Conservation (phyloP, 495 filamentous ascomycete species). For the Hypoxylon perforatum region DNA sequence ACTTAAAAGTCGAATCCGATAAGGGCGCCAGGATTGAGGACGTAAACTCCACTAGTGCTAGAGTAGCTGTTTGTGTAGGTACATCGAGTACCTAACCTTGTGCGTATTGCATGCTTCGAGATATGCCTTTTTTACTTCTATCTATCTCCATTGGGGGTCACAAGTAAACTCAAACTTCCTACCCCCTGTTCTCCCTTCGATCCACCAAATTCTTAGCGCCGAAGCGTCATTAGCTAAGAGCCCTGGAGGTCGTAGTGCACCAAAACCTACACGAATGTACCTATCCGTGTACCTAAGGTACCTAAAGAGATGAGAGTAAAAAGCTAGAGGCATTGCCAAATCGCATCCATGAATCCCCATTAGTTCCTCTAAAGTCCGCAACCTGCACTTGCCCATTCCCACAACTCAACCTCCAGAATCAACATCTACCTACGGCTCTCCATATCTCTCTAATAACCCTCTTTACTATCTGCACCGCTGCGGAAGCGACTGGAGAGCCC, state of each 20-base stretch:
- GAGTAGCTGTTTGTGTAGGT: neutral
- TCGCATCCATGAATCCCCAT: constrained; percentile 28
- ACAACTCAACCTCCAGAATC: constrained; percentile 19
- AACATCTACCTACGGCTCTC: constrained; percentile 17
- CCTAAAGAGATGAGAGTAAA: no score
- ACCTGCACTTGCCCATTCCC: constrained; percentile 18
- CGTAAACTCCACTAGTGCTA: constrained; percentile 8
- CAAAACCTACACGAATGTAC: no score
- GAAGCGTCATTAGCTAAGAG: constrained; percentile 13
- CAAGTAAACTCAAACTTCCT: neutral
- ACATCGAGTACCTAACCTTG: constrained; percentile 13
- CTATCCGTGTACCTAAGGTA: no score
- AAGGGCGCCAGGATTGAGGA: constrained; percentile 20
- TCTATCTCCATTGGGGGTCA: no score
- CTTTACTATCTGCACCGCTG: constrained; percentile 5
- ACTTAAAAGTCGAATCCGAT: constrained; percentile 29
- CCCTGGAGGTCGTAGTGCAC: no score
- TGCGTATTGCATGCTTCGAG: neutral
- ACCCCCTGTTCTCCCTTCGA: constrained; percentile 12
- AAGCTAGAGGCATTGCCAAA: constrained; percentile 36
- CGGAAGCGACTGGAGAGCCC: constrained; percentile 13
- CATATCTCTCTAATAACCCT: constrained; percentile 29
- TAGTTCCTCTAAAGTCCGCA: constrained; percentile 30
- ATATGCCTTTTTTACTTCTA: no score
- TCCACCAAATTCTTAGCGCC: constrained; percentile 25